Evolutionary conservation across 2,329 filamentous ascomycete genomes (phyloP).

Genomic region (Talaromyces marneffei): DNA sequence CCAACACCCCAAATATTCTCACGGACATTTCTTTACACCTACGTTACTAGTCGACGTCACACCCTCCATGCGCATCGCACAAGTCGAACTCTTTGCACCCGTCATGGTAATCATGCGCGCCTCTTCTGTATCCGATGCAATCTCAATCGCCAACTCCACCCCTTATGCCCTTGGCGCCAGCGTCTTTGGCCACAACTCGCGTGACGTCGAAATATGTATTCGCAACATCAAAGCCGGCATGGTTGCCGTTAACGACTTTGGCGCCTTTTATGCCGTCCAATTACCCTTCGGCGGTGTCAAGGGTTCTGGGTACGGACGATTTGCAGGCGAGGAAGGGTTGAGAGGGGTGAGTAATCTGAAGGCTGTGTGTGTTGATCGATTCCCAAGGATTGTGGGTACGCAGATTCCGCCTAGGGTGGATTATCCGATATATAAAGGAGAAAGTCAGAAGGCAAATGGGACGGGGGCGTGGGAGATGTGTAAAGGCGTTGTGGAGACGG

Average conservation of each 20-base stretch:
- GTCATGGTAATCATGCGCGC: constrained; percentile 81
- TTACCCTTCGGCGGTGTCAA: constrained; percentile 88
- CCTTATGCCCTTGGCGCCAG: constrained; percentile 81
- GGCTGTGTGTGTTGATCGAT: constrained; percentile 73
- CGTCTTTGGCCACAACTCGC: constrained; percentile 69
- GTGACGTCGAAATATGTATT: constrained; percentile 60
- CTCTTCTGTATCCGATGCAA: constrained; percentile 58
- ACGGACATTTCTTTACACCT: constrained; percentile 86
- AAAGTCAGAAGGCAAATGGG: constrained; percentile 48
- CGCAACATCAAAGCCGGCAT: constrained; percentile 71
- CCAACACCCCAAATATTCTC: constrained; percentile 64
- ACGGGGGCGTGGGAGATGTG: constrained; percentile 55
- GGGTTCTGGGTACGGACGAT: constrained; percentile 86
- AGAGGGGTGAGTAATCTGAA: constrained; percentile 82
- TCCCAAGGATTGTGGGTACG: constrained; percentile 55
- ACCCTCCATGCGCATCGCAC: constrained; percentile 75
- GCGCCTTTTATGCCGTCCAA: constrained; percentile 85
- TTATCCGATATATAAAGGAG: constrained; percentile 69
- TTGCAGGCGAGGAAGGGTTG: constrained; percentile 84
- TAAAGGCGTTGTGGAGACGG: constrained; percentile 42
- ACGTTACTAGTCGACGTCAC: constrained; percentile 90
- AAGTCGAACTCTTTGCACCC: constrained; percentile 88
- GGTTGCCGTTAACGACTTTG: constrained; percentile 95
- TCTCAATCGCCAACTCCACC: constrained; percentile 75
- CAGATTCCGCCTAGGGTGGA: constrained; percentile 72